These are phyloP conservation scores for Zasmidium angulare DNA, from an alignment of 2,329 filamentous ascomycete species.

Conservation along the genomic window DNA sequence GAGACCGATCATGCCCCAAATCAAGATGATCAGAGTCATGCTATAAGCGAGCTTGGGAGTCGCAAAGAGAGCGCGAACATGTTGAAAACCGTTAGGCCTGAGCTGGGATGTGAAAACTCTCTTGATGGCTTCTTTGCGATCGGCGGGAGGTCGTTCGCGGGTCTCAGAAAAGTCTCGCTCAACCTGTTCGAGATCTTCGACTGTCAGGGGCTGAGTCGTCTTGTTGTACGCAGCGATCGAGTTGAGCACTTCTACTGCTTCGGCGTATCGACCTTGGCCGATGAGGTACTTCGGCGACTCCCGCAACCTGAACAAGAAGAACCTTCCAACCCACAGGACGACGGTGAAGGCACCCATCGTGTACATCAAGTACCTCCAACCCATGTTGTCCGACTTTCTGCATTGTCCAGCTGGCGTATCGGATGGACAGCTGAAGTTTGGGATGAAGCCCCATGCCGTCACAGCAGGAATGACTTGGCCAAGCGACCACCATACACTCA, in stretches of 20 bases:
- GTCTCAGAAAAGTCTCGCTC: not conserved
- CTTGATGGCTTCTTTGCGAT: not conserved
- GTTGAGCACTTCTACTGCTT: conserved; percentile 48
- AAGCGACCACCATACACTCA: conserved; percentile 57
- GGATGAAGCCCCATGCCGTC: conserved; percentile 55
- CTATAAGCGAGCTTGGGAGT: not conserved
- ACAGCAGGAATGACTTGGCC: conserved; percentile 53
- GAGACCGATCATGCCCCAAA: not conserved
- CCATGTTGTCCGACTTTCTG: conserved; percentile 39
- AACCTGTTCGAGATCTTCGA: not conserved
- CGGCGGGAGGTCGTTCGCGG: not conserved
- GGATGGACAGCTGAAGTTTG: conserved; percentile 47
- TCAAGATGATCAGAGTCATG: not conserved
- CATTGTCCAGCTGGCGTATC: conserved; percentile 30
- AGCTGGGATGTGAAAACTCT: not conserved
- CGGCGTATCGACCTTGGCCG: conserved; percentile 51
- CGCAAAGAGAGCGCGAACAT: not conserved
- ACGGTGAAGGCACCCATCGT: conserved; percentile 42
- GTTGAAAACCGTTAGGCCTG: not conserved
- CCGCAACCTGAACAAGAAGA: conserved; percentile 55
- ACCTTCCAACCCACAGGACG: conserved; percentile 50
- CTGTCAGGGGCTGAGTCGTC: not conserved
- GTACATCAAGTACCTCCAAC: conserved; percentile 45
- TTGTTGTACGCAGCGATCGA: conserved; percentile 34
- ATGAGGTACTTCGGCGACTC: conserved; percentile 62